Base-by-base conservation (phyloP, 768 basidiomycete species). In the Agrocybe praecox region DNA sequence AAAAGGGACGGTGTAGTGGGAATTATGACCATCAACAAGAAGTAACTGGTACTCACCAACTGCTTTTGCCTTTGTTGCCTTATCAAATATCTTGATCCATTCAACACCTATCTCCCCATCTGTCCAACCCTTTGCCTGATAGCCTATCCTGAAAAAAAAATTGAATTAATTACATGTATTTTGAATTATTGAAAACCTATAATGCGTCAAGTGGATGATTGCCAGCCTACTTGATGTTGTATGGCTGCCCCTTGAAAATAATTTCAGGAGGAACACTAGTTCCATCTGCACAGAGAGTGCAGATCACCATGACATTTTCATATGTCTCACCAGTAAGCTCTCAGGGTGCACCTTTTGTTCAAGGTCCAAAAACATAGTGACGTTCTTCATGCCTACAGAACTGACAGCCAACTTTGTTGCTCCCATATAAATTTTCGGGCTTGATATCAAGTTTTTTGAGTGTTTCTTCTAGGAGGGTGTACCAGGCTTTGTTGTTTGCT, bases 21-120 rank as follows among this genome's bases (percentile, higher is more conserved):
- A 80, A 49, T 66, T 72, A 52, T 83, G 81, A 0, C 81, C 76
- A 67, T 83, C 77, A 11, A 83, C 69, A 11, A 76, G 58, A 10
- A 83, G 75, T 0, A 79, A 56, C 0, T 65, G 57, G 11, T 60
- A 46, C 6, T 58, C 43, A 2, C 72, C 71, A 12, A 51, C 54
- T 6, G 71, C 72, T 55, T 80, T 78, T 11, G 58, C 65, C 10
- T 60, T 46, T 17, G 78, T 82, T 36, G 71, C 60, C n/a, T 56
- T 47, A 36, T 81, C 71, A 55, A 80, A 82, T 18, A 72, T 55
- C 57, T 78, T 66, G 24, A 80, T 70, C 67, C 71, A 79, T 11
- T 64, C 63, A 9, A 67, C 49, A 8, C 73, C 73, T 47, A 80
- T 71, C 49, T 73, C 70, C 2, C 69, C 66, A 57, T 76, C 65